Conservation (phyloP, 768 basidiomycete species). For the Suillus luteus region DNA sequence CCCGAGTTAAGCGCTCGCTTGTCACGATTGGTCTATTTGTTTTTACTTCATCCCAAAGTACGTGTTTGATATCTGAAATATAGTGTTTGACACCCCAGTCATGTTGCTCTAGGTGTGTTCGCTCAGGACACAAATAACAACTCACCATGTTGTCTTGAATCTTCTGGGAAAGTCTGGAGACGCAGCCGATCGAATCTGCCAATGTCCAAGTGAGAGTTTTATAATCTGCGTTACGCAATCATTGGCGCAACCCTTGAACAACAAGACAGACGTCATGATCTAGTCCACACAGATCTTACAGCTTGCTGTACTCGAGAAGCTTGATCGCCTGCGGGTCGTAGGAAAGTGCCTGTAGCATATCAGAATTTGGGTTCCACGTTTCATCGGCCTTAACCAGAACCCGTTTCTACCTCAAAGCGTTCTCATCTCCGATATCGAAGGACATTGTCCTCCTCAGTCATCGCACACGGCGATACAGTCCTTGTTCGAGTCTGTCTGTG, state of each 20-base stretch:
- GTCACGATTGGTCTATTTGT: neutral
- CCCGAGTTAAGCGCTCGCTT: neutral
- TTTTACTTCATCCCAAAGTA: neutral
- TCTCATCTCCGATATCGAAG: neutral
- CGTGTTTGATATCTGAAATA: neutral
- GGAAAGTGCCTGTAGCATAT: neutral
- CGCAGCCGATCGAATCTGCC: neutral
- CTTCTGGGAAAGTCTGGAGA: neutral
- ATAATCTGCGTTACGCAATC: neutral
- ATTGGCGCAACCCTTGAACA: neutral
- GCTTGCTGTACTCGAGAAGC: neutral
- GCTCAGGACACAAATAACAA: neutral
- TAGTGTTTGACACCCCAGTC: neutral
- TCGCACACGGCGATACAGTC: neutral
- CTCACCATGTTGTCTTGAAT: neutral
- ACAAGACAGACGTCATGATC: neutral
- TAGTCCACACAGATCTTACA: neutral
- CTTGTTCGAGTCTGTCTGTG: neutral
- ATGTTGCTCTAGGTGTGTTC: neutral
- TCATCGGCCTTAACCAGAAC: neutral
- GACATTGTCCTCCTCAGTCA: too few relatives aligned
- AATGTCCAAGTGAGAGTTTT: neutral
- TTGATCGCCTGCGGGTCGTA: slow-evolving; percentile 24
- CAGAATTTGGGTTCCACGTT: neutral
- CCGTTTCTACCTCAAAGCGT: neutral